Conservation (phyloP, 2,329 filamentous ascomycete genomes). For the Pezicula rhizophila region DNA sequence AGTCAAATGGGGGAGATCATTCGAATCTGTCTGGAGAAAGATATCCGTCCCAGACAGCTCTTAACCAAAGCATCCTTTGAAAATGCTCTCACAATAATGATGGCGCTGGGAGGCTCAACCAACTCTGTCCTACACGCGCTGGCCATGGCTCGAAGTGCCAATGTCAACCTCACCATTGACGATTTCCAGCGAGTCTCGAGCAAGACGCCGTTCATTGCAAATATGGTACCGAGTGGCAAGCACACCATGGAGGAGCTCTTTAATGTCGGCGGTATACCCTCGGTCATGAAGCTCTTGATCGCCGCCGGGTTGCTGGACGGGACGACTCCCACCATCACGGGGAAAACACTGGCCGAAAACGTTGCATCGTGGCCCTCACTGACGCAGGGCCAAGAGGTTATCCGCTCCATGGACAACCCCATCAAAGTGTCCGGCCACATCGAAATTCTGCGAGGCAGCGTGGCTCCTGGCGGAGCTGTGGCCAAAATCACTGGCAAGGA, state of each 20-base stretch:
- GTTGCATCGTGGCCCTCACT: slow-evolving; percentile 54
- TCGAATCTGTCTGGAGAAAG: slow-evolving; percentile 66
- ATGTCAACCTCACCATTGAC: slow-evolving; percentile 76
- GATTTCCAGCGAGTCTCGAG: slow-evolving; percentile 82
- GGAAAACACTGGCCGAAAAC: slow-evolving; percentile 53
- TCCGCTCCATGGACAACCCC: slow-evolving; percentile 60
- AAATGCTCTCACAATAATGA: slow-evolving; percentile 78
- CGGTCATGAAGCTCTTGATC: slow-evolving; percentile 51
- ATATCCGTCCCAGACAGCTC: slow-evolving; percentile 73
- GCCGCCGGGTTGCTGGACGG: slow-evolving; percentile 53
- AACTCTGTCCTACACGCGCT: slow-evolving; percentile 82
- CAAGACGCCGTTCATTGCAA: slow-evolving; percentile 73
- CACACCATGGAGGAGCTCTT: slow-evolving; percentile 55
- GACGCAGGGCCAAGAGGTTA: slow-evolving; percentile 65
- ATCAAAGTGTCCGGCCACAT: slow-evolving; percentile 68
- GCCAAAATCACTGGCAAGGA: slow-evolving; percentile 76
- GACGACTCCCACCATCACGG: slow-evolving; percentile 52
- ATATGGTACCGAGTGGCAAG: slow-evolving; percentile 71
- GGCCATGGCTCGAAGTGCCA: slow-evolving; percentile 75
- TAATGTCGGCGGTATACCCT: slow-evolving; percentile 50
- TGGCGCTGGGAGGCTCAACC: slow-evolving; percentile 77
- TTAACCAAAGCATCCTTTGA: slow-evolving; percentile 76
- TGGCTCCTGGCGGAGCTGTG: slow-evolving; percentile 64
- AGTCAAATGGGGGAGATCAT: slow-evolving; percentile 66
- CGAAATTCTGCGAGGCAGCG: slow-evolving; percentile 63